Evolutionary conservation across 768 basidiomycete genomes (phyloP).

Genomic region (Russula griseocarnosa): DNA sequence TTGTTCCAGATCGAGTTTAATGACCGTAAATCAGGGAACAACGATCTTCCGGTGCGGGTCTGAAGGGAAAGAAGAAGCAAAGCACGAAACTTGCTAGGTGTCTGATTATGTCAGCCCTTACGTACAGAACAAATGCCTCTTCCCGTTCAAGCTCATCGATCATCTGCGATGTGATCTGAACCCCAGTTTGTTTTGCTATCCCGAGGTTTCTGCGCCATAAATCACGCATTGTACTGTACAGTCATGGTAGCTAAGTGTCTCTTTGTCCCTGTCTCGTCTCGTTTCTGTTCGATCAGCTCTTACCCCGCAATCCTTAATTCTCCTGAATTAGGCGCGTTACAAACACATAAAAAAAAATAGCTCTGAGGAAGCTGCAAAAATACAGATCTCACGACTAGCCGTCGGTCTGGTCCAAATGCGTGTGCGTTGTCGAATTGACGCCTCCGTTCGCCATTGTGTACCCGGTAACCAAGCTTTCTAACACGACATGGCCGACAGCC

Average conservation of each 20-base stretch:
- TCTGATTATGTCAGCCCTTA: not conserved
- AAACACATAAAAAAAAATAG: slow-evolving; percentile 4
- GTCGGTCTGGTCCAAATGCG: slow-evolving; percentile 15
- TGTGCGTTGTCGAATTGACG: slow-evolving; percentile 19
- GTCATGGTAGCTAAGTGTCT: not conserved
- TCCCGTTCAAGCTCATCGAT: too few relatives aligned
- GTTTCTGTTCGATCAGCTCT: not conserved
- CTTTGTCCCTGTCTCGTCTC: not conserved
- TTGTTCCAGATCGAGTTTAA: slow-evolving; percentile 7
- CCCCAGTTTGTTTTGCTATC: not conserved
- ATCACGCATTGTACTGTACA: too few relatives aligned
- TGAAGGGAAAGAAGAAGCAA: too few relatives aligned
- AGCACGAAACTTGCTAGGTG: too few relatives aligned
- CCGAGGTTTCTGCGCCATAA: not conserved
- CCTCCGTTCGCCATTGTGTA: slow-evolving; percentile 44
- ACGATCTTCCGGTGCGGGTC: not conserved
- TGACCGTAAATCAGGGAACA: slow-evolving; percentile 4
- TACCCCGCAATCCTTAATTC: slow-evolving; percentile 10
- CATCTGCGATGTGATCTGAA: not conserved
- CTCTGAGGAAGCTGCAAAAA: not conserved
- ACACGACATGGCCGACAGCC: slow-evolving; percentile 60
- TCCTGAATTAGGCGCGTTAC: not conserved
- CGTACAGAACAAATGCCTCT: not conserved
- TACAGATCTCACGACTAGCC: not conserved
- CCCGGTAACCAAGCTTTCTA: slow-evolving; percentile 62